A percentile compares a stretch with the other conserved stretches of the same genome.
phyloP scores from a whole-genome alignment of 495 filamentous ascomycete species.

The Talaromyces thailandensis region DNA sequence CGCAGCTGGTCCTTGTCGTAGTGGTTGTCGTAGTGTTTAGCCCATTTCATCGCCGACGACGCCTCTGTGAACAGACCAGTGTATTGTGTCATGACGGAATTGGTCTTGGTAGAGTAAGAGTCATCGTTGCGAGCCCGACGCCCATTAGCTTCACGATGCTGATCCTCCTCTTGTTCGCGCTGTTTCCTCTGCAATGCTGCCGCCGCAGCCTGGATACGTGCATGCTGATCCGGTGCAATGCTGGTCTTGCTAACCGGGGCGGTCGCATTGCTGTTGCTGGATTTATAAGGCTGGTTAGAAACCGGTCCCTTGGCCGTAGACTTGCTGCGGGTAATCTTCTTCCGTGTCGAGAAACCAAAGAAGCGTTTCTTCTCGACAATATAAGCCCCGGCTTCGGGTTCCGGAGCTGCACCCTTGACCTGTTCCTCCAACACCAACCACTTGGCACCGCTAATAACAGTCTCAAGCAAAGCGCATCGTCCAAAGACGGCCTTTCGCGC shows the following conservation, averaged over 20 bases:
- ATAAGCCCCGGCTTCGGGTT: slow-evolving; percentile 74
- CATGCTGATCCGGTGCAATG: slow-evolving; percentile 86
- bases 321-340: slow-evolving; percentile 56
- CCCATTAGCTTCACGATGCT: slow-evolving; percentile 20
- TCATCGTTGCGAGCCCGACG: slow-evolving; percentile 29
- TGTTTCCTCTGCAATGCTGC: slow-evolving; percentile 66
- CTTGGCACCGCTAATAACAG: slow-evolving; percentile 64
- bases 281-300: slow-evolving; percentile 43
- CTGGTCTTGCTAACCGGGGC: slow-evolving; percentile 70
- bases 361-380: slow-evolving; percentile 91
- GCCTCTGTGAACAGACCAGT: slow-evolving; percentile 80
- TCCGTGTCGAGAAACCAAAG: slow-evolving; percentile 74
- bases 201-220: slow-evolving; percentile 83
- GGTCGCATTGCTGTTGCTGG: slow-evolving; percentile 28
- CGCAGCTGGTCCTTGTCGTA: slow-evolving; percentile 75
- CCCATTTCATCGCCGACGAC: slow-evolving; percentile 92
- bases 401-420: slow-evolving; percentile 83
- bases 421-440: slow-evolving; percentile 97
- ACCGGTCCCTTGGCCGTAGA: slow-evolving; percentile 48
- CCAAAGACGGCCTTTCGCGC: slow-evolving; percentile 88
- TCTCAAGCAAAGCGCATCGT: slow-evolving; percentile 86
- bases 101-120: slow-evolving; percentile 61
- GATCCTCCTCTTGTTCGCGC: slow-evolving; percentile 44
- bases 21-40: slow-evolving; percentile 65
- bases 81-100: slow-evolving; percentile 85